Percentiles rank a stretch among this genome's conserved stretches.
phyloP scores from a whole-genome alignment of 1,284 basidiomycete genomes.

The Fomitopsis betulina region DNA sequence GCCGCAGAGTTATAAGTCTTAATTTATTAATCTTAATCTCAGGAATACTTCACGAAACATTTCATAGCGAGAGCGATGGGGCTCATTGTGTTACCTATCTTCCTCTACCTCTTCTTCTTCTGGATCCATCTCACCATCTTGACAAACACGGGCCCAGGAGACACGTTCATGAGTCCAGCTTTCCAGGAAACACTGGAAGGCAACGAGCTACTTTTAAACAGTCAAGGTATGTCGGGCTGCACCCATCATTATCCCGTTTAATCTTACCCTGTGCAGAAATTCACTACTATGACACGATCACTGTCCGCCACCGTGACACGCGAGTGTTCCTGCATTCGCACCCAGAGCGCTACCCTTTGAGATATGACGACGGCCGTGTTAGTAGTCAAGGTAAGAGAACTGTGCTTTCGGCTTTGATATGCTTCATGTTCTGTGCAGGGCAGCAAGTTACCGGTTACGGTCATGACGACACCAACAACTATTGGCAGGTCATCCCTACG shows the following conservation, averaged over 20 bases:
- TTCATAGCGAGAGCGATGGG: slow-evolving; percentile 84
- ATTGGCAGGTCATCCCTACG: slow-evolving; percentile 95
- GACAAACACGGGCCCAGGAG: slow-evolving; percentile 88
- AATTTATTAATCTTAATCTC: slow-evolving; percentile 1
- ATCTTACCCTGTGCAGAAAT: slow-evolving; percentile 57
- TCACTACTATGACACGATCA: slow-evolving; percentile 88
- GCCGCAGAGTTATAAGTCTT: background rate
- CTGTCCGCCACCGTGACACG: slow-evolving; percentile 88
- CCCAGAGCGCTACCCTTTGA: slow-evolving; percentile 83
- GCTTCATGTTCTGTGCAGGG: slow-evolving; percentile 38
- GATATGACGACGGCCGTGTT: slow-evolving; percentile 95
- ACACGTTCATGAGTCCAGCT: slow-evolving; percentile 94
- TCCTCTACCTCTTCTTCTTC: slow-evolving; percentile 95
- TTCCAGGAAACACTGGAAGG: slow-evolving; percentile 96
- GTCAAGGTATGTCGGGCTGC: slow-evolving; percentile 61
- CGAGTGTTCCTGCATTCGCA: slow-evolving; percentile 96
- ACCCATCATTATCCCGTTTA: too few species aligned
- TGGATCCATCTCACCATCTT: slow-evolving; percentile 94
- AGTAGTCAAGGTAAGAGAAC: slow-evolving; percentile 75
- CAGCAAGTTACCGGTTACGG: slow-evolving; percentile 99
- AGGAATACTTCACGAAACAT: slow-evolving; percentile 91
- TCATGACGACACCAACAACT: slow-evolving; percentile 90
- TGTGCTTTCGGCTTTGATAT: background rate
- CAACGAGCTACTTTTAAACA: slow-evolving; percentile 88
- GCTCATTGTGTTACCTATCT: slow-evolving; percentile 85